Conservation (phyloP, 179 eudicot species). For the Nepenthes alata region DNA sequence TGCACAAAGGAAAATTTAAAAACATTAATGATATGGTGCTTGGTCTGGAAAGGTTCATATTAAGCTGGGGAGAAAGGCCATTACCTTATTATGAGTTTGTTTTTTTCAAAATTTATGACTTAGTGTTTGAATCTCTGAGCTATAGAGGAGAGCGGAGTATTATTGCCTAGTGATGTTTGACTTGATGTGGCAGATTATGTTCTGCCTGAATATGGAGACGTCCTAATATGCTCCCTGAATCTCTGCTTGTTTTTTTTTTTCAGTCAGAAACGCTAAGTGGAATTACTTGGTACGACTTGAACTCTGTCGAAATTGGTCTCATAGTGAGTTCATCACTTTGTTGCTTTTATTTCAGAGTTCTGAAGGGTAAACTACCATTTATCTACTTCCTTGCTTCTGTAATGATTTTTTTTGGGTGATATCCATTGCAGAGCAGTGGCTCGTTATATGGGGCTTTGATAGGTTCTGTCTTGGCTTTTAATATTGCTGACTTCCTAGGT, state of each 20-base stretch:
- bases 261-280: constrained; percentile 80
- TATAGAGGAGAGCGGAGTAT: no score
- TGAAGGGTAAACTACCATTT: not conserved
- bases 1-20: no score
- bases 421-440: constrained; percentile 72
- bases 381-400: not conserved
- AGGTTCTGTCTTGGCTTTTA: constrained; percentile 78
- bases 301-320: constrained; percentile 75
- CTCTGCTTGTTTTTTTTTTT: constrained; percentile 14
- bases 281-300: constrained; percentile 73
- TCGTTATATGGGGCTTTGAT: constrained; percentile 90
- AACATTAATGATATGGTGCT: no score
- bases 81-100: no score
- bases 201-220: not conserved
- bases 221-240: not conserved
- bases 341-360: not conserved
- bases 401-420: constrained; percentile 1
- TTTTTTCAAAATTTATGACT: no score
- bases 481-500: constrained; percentile 81
- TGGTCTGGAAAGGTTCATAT: no score
- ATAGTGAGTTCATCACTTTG: constrained; percentile 44
- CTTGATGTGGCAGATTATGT: not conserved
- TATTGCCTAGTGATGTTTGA: not conserved
- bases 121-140: no score
- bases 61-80: no score